Evolutionary conservation across 179 eudicot species (phyloP).

Genomic region (Carnegiea gigantea): DNA sequence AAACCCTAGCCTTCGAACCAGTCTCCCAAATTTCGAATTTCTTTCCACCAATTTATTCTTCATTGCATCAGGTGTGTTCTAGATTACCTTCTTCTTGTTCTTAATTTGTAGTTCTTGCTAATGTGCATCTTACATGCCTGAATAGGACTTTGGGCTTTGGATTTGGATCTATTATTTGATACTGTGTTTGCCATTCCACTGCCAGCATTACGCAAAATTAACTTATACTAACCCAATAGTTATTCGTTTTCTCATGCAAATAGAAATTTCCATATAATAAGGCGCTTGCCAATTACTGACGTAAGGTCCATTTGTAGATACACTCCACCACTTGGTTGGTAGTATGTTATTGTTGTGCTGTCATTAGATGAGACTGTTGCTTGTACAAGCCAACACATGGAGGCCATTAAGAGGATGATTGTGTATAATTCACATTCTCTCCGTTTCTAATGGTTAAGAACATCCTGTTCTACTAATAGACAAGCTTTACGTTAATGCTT

Average conservation of each 20-base stretch:
- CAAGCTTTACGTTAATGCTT: not conserved
- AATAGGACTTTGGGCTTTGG: not conserved
- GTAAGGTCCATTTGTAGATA: conserved; percentile 84
- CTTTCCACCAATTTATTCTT: no score
- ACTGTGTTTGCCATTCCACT: not conserved
- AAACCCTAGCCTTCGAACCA: no score
- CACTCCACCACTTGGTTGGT: conserved; percentile 96
- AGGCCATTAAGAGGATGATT: not conserved
- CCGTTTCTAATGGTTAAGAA: not conserved
- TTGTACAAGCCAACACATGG: not conserved
- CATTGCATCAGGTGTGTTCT: no score
- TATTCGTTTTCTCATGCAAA: conserved; percentile 49
- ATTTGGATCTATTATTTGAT: no score
- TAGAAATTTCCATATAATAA: conserved; percentile 84
- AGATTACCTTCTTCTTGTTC: no score
- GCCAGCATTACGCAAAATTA: not conserved
- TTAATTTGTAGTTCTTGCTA: no score
- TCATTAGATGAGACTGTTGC: conserved; percentile 56
- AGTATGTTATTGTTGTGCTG: conserved; percentile 78
- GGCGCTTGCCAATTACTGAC: conserved; percentile 78
- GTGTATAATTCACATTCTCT: not conserved
- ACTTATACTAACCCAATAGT: not conserved
- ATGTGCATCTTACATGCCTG: not conserved
- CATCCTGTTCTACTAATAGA: not conserved
- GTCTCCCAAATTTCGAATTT: no score